Base-by-base conservation (phyloP, 805 yeast species). In the Suhomyces sp. region DNA sequence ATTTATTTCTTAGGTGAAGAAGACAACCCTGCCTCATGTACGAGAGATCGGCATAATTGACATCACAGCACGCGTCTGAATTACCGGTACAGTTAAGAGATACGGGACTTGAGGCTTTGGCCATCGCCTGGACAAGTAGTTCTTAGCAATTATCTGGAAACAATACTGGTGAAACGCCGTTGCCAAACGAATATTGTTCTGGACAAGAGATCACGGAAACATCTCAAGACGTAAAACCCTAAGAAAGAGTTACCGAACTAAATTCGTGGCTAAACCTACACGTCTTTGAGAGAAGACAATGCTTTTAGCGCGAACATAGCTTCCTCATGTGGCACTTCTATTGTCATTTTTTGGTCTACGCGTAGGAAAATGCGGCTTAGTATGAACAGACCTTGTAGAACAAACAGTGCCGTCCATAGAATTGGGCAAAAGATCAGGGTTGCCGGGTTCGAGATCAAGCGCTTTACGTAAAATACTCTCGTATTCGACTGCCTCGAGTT, bases 351-450 rank as follows among this genome's bases (percentile, higher is more conserved):
- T 27, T 31, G 35, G 35, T 31, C 35, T 6, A n/a, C 17, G 35
- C 35, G 15, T n/a, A 31, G 6, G 15, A 31, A 31, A 31, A 31
- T 8, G 35, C 17, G 35, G 35, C 35, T 31, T 31, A 31, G n/a
- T 6, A n/a, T 31, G 17, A n/a, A 31, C 17, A 31, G 35, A 31
- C 35, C 35, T 6, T 27, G 31, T 27, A 31, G 17, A 31, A 31
- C 35, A 31, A 31, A 31, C 35, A n/a, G 35, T n/a, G 35, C 35
- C 35, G 17, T 31, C 9, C 6, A 31, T 17, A n/a, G 15, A 31
- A n/a, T n/a, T n/a, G 35, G 55, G 56, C 47, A 64, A 57, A 6
- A 58, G 41, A 49, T 66, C 66, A 9, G 57, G 50, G 53, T 64
- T 63, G 15, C 48, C 51, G 21, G 35, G 35, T 31, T 31, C 17